Evolutionary conservation across 768 basidiomycete genomes (phyloP).

Genomic region (Pleurotus eryngii): DNA sequence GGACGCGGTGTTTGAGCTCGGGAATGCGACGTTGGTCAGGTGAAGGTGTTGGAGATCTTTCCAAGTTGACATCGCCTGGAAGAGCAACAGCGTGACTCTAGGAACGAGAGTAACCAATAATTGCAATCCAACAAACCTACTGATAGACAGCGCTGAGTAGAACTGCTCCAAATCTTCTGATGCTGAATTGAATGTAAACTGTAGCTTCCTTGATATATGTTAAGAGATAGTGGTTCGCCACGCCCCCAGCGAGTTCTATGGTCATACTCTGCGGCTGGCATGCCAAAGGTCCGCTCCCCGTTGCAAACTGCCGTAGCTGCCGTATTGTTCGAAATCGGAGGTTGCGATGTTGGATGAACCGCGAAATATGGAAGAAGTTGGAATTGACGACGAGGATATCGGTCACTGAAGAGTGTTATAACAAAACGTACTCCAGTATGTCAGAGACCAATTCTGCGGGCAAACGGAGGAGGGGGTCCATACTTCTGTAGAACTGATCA

Average conservation of each 20-base stretch:
- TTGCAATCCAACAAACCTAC: constrained; percentile 28
- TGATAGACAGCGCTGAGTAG: constrained; percentile 27
- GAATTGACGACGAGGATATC: constrained; percentile 18
- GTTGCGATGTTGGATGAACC: constrained; percentile 19
- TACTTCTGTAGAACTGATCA: neutral
- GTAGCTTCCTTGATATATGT: constrained; percentile 22
- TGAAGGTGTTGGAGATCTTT: constrained; percentile 40
- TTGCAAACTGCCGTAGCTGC: constrained; percentile 16
- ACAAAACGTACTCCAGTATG: neutral
- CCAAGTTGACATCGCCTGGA: constrained; percentile 39
- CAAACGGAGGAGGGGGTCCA: neutral
- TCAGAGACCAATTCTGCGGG: neutral
- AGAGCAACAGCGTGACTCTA: constrained; percentile 32
- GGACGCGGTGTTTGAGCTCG: constrained; percentile 7
- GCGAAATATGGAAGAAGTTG: constrained; percentile 18
- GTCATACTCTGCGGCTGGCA: constrained; percentile 1
- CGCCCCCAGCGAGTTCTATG: constrained; percentile 4
- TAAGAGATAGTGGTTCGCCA: neutral
- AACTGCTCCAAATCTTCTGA: constrained; percentile 20
- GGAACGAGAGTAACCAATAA: constrained; percentile 24
- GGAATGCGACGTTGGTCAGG: constrained; percentile 40
- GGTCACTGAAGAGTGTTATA: neutral
- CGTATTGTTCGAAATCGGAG: constrained; percentile 19
- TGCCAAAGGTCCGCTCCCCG: constrained; percentile 8
- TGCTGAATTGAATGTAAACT: constrained; percentile 35